Base-by-base conservation (phyloP, 73 alveolate species). In the Tetrahymena elliotti region DNA sequence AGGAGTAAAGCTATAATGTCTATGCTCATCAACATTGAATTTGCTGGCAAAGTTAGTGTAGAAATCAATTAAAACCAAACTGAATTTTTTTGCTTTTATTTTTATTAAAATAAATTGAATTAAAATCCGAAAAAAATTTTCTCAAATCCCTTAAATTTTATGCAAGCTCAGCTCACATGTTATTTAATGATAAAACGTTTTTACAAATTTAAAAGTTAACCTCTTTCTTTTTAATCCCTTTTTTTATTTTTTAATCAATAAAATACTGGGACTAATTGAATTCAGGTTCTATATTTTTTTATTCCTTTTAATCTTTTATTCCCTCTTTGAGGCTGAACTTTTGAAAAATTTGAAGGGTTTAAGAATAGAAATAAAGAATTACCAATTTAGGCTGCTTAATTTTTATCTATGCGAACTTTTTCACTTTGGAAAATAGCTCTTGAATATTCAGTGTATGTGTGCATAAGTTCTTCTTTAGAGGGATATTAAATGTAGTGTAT, bases 1-100 rank as follows among this genome's bases (percentile, higher is more conserved):
- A 37, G 99, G 99, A 68, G 99, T 99, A 98, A 98, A 99, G 38
- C 98, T 95, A 94, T 99, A 99, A 96, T 99, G 99, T 96, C 99
- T 98, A 84, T 99, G 99, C 95, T 99, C 99, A 96, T 99, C 99
- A 94, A 97, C 97, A 24, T 99, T 96, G 97, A 99, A 99, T 94
- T 96, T 96, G 22, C 94, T 93, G 94, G 98, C 98, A 82, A 99
- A 98, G 39, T 94, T 95, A 41, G 97, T 95, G 95, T 97, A 99
- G 83, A 98, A 94, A 53, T 98, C 99, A 54, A 99, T 98, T 96
- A 99, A 97, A 93, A 99, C 98, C 41, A 95, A 95, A n/a, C 99
- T 98, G 93, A 99, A 97, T 95, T 97, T 96, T 96, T 96, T 95
- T 41, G 98, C 96, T 93, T 84, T 92, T 68, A 40, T 12, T 12